phyloP scores from a whole-genome alignment of 257 asterid species.

The Solanum medicagineum region DNA sequence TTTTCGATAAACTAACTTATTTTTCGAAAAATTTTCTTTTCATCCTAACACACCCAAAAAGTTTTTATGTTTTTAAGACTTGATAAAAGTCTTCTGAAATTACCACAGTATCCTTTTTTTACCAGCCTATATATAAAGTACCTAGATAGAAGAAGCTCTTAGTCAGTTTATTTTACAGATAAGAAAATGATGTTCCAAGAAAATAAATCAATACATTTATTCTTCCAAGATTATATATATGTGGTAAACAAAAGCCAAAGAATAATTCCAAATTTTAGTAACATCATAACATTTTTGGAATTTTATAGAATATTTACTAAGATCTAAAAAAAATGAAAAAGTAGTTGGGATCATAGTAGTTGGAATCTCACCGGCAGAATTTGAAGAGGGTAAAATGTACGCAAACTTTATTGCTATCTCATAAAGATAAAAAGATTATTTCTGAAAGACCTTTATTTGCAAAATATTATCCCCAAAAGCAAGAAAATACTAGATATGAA shows the following conservation, averaged over 20 bases:
- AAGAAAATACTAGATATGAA: too few species aligned
- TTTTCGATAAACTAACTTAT: not conserved
- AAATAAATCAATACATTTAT: not conserved
- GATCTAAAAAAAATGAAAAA: not conserved
- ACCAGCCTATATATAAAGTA: not conserved
- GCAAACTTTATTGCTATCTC: too few species aligned
- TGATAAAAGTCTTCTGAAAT: not conserved
- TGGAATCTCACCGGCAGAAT: too few species aligned
- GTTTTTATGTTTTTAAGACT: not conserved
- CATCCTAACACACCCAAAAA: not conserved
- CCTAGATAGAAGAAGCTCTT: not conserved
- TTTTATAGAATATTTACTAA: not conserved
- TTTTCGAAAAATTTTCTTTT: too few species aligned
- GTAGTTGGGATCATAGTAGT: not conserved
- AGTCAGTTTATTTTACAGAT: not conserved
- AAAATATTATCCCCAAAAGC: too few species aligned
- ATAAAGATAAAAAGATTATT: too few species aligned
- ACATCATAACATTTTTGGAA: not conserved
- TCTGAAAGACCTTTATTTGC: too few species aligned
- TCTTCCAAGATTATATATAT: not conserved
- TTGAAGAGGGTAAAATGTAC: too few species aligned
- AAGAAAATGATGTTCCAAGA: not conserved
- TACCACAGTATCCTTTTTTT: not conserved
- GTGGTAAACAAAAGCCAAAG: not conserved
- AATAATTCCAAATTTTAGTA: not conserved